These are phyloP conservation scores for Diplodia sapinea DNA, from an alignment of 2,329 filamentous ascomycete genomes.

Conservation along the genomic window DNA sequence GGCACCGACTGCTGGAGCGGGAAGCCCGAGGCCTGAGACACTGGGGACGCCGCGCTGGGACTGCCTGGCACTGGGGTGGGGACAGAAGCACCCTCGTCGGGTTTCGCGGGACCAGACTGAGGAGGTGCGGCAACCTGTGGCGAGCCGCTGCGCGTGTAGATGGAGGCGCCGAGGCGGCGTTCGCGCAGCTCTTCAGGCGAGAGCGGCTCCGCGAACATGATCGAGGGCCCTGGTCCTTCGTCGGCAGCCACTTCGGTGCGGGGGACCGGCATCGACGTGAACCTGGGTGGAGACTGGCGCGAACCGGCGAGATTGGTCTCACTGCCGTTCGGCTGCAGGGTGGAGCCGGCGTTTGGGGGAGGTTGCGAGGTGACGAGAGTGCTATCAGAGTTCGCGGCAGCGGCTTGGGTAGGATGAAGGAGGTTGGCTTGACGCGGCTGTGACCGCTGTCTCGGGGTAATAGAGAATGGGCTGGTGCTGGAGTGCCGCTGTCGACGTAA, in stretches of 20 bases:
- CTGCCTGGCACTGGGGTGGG: conserved; percentile 17
- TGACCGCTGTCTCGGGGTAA: background rate
- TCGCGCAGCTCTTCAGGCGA: conserved; percentile 33
- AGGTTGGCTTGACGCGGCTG: background rate
- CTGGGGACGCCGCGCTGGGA: background rate
- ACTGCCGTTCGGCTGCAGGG: background rate
- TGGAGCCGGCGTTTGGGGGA: background rate
- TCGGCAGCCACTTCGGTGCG: conserved; percentile 70
- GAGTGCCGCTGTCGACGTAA: background rate
- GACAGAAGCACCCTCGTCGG: background rate
- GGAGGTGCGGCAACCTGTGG: background rate
- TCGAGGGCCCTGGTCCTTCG: conserved; percentile 70
- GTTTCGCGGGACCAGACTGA: background rate
- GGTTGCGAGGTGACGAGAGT: conserved; percentile 12
- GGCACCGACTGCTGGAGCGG: conserved; percentile 68
- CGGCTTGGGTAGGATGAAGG: background rate
- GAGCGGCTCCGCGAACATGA: conserved; percentile 68
- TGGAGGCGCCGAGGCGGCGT: conserved; percentile 10
- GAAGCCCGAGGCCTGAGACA: conserved; percentile 49
- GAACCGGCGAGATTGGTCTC: conserved; percentile 57
- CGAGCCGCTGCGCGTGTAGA: conserved; percentile 25
- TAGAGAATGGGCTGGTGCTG: background rate
- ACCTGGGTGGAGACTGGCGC: conserved; percentile 65
- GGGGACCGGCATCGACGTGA: conserved; percentile 75
- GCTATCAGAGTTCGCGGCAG: conserved; percentile 1